Percentiles rank a stretch among this genome's conserved stretches.
phyloP scores from a whole-genome alignment of 106 monocot genomes.

The Triglochin maritima region DNA sequence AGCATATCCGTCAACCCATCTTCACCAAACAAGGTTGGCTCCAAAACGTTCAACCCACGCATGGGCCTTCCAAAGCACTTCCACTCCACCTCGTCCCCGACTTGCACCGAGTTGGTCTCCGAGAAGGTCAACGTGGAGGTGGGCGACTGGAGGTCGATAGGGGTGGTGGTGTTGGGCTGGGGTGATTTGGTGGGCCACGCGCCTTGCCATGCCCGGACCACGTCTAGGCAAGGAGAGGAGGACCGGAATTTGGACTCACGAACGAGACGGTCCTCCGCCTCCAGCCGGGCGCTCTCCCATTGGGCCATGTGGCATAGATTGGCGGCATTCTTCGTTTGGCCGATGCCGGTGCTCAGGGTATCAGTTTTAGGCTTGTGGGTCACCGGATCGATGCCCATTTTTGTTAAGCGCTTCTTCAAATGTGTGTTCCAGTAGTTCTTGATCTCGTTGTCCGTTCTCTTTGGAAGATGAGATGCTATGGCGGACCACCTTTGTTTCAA shows the following conservation, averaged over 20 bases:
- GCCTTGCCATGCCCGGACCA: slow-evolving; percentile 25
- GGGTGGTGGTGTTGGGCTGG: neutral
- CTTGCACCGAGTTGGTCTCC: slow-evolving; percentile 4
- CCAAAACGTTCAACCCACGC: no score
- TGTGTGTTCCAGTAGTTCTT: slow-evolving; percentile 93
- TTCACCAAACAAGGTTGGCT: neutral
- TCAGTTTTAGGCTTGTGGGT: slow-evolving; percentile 59
- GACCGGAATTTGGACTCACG: slow-evolving; percentile 47
- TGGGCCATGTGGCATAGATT: slow-evolving; percentile 83
- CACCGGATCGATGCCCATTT: slow-evolving; percentile 76
- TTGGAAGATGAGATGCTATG: slow-evolving; percentile 66
- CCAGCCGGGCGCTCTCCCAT: slow-evolving; percentile 82
- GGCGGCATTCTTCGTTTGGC: slow-evolving; percentile 31
- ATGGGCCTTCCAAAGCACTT: slow-evolving; percentile 14
- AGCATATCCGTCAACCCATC: slow-evolving; percentile 26
- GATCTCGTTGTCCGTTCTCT: slow-evolving; percentile 80
- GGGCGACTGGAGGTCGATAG: slow-evolving; percentile 44
- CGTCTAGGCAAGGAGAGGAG: slow-evolving; percentile 11
- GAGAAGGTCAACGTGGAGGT: slow-evolving; percentile 67
- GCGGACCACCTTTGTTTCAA: slow-evolving; percentile 50
- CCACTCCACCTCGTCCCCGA: slow-evolving; percentile 18
- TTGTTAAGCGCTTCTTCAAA: slow-evolving; percentile 60
- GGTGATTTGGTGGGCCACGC: slow-evolving; percentile 9
- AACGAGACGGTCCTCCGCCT: slow-evolving; percentile 60
- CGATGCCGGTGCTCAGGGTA: slow-evolving; percentile 13